Conservation (phyloP, 192 early-diverging fungal species). For the Coemansia javaensis region DNA sequence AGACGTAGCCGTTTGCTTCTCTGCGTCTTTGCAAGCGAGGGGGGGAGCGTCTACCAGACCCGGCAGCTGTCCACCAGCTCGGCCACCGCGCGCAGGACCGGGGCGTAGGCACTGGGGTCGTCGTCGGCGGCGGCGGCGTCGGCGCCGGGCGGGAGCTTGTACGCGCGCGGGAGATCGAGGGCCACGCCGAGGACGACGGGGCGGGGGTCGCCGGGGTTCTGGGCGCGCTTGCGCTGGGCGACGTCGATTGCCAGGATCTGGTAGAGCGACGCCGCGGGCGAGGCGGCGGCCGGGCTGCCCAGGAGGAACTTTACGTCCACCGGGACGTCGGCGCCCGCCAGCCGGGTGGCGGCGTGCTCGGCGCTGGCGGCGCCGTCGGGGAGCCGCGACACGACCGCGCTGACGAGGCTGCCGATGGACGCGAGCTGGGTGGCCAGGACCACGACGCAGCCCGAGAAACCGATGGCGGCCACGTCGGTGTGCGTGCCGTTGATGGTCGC, state of each 20-base stretch:
- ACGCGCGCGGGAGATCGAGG: conserved; percentile 22
- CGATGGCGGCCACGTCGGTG: conserved; percentile 41
- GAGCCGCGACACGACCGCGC: conserved; percentile 6
- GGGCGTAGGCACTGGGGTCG: neutral
- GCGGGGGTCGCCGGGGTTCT: conserved; percentile 16
- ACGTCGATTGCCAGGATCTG: conserved; percentile 29
- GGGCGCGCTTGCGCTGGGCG: conserved; percentile 18
- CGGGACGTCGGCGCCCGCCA: conserved; percentile 9
- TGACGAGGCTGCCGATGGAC: conserved; percentile 34
- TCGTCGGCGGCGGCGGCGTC: conserved; percentile 5
- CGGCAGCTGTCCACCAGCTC: conserved; percentile 14
- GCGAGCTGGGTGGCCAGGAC: conserved; percentile 37
- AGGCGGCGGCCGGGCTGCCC: conserved; percentile 10
- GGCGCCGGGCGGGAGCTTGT: conserved; percentile 1
- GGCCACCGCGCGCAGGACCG: conserved; percentile 7
- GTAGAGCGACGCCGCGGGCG: conserved; percentile 26
- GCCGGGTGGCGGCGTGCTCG: neutral
- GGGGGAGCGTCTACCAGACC: conserved; percentile 8
- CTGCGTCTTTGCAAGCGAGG: too few species aligned
- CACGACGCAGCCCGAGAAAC: conserved; percentile 41
- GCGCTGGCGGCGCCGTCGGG: neutral
- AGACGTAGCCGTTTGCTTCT: too few species aligned
- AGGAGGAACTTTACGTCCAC: conserved; percentile 38
- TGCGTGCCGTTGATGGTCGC: conserved; percentile 22
- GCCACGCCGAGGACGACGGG: conserved; percentile 31